Evolutionary conservation across 495 filamentous ascomycete genomes (phyloP).

Genomic region (Penicillium desertorum): DNA sequence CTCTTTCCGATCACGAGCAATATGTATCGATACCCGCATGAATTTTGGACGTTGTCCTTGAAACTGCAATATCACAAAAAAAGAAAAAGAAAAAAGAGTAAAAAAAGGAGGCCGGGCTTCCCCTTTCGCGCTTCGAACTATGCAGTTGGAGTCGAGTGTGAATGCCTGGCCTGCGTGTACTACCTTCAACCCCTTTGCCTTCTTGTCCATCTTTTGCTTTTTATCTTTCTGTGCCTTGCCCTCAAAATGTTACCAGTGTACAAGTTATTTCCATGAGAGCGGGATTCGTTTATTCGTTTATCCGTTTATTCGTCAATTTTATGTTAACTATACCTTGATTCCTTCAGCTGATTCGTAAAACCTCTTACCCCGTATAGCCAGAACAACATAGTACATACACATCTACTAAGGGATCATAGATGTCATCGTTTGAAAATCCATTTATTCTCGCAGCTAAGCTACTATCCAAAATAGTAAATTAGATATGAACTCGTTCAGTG

Average conservation of each 20-base stretch:
- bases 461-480: background rate
- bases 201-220: slow-evolving; percentile 18
- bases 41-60: slow-evolving; percentile 7
- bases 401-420: background rate
- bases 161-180: slow-evolving; percentile 22
- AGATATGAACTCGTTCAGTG: background rate
- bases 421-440: background rate
- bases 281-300: slow-evolving; percentile 7
- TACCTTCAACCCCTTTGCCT: slow-evolving; percentile 13
- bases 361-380: background rate
- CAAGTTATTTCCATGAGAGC: slow-evolving; percentile 11
- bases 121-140: background rate
- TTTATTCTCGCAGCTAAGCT: background rate
- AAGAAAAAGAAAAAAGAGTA: background rate
- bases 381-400: background rate
- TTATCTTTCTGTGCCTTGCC: slow-evolving; percentile 9
- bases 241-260: slow-evolving; percentile 7
- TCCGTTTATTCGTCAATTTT: background rate
- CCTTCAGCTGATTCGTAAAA: background rate
- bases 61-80: slow-evolving; percentile 11
- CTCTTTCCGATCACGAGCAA: slow-evolving; percentile 23
- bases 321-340: background rate
- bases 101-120: slow-evolving; percentile 3
- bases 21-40: slow-evolving; percentile 32
- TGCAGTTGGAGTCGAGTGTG: background rate